Evolutionary conservation across 768 basidiomycete species (phyloP), one percentile per base, ranked within the genome.

Genomic region (Inosperma sp.): DNA sequence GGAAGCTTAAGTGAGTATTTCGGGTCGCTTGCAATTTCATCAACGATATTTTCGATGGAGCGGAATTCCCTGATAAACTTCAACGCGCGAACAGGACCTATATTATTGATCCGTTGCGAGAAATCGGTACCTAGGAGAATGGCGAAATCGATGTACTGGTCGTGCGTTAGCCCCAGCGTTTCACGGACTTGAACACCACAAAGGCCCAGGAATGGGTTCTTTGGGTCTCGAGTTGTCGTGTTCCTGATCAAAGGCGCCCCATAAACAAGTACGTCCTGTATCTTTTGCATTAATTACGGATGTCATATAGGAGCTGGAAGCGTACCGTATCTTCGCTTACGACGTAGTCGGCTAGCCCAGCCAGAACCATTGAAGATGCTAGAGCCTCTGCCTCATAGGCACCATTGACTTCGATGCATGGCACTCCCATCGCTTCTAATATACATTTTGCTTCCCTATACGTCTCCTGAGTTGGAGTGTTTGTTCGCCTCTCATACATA

Each of bases 91-190:
- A 70, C 61, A 1, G 93, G 92, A 1, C 93, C 93, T 1, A 95
- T 72, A 53, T 85, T 83, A 49, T 80, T 86, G 52, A 96, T 88
- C 4, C 93, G 82, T 39, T 84, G 81, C 0, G 89, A 85, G 59
- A 95, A 94, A 66, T 96, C 93, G 2, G 93, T 95, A 9, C 93
- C 93, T 8, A 93, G 77, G 5, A 96, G 75, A 44, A 95, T 79
- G 0, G 82, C 83, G 66, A 95, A 93, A 68, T 96, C 93, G 58
- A 95, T 65, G 65, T 79, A 93, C 43, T 79, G 64, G 0, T 72
- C 60, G 7, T 74, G 75, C 56, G 78, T 69, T 22, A 96, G 78
- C 9, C 71, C 62, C 29, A 92, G 77, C 6, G 69, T 70, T 1
- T 65, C 53, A 7, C 84, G 86, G 16, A 93, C 72, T 3, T 83